phyloP scores from a whole-genome alignment of 1,284 basidiomycete species.

The Singerocomus inundabilis region DNA sequence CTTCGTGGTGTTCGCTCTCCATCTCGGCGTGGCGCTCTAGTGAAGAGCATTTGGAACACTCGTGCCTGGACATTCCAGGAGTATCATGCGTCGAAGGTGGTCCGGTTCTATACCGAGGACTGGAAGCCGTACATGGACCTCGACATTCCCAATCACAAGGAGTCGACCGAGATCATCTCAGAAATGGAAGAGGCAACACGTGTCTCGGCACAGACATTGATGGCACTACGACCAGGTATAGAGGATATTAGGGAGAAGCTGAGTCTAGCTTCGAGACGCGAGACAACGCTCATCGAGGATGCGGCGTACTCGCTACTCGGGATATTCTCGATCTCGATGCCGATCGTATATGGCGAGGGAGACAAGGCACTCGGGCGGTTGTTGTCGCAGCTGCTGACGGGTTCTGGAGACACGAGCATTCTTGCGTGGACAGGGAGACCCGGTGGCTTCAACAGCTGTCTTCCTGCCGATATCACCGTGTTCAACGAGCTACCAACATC shows the following conservation, averaged over 20 bases:
- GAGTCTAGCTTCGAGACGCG: not conserved
- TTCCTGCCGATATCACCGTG: not conserved
- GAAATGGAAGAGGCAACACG: constrained; percentile 3
- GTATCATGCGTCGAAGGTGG: not conserved
- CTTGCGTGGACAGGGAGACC: constrained; percentile 1
- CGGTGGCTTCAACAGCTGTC: not conserved
- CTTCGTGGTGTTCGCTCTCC: constrained; percentile 4
- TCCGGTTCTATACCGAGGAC: not conserved
- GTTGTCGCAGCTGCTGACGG: not conserved
- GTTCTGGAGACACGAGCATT: not conserved
- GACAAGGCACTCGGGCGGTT: not conserved
- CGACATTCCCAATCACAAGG: not conserved
- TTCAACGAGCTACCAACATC: not conserved
- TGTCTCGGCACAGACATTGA: not conserved
- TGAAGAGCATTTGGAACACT: constrained; percentile 5
- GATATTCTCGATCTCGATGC: not conserved
- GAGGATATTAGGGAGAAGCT: not conserved
- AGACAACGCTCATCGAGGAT: not conserved
- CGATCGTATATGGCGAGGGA: not conserved
- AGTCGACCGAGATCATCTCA: not conserved
- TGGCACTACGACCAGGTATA: not conserved
- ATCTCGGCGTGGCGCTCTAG: constrained; percentile 1
- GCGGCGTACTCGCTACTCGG: not conserved
- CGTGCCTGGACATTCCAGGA: constrained; percentile 8
- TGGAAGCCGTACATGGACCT: constrained; percentile 5